phyloP scores from a whole-genome alignment of 148 eudicot species.

The Cornus kousa region DNA sequence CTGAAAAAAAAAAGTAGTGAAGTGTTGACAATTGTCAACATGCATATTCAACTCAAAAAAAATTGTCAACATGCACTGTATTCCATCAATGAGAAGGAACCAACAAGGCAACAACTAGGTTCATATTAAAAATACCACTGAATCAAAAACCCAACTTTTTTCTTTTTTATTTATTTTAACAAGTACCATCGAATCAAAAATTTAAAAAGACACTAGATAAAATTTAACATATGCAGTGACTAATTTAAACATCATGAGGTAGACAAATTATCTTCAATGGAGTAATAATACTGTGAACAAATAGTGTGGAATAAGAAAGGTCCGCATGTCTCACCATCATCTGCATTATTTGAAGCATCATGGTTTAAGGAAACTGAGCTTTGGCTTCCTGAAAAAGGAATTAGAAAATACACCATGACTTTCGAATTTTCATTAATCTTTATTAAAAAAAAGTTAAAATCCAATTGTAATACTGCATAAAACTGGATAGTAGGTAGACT shows the following conservation, averaged over 20 bases:
- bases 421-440: neutral
- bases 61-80: neutral
- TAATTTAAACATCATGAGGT: neutral
- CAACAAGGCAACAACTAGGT: neutral
- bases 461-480: neutral
- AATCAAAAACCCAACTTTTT: too few relatives aligned
- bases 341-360: conserved; percentile 49
- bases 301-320: neutral
- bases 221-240: neutral
- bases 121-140: neutral
- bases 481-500: neutral
- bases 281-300: neutral
- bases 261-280: neutral
- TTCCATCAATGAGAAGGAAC: neutral
- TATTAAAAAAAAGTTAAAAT: neutral
- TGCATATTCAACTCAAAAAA: neutral
- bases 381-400: conserved; percentile 51
- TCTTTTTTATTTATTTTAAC: too few relatives aligned
- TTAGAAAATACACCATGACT: neutral
- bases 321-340: conserved; percentile 58
- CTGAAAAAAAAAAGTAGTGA: too few relatives aligned
- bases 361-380: conserved; percentile 35
- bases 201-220: too few relatives aligned
- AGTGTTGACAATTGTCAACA: neutral
- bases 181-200: too few relatives aligned